Conservation (phyloP, 1,139 yeast species). For the Scheffersomyces titani region DNA sequence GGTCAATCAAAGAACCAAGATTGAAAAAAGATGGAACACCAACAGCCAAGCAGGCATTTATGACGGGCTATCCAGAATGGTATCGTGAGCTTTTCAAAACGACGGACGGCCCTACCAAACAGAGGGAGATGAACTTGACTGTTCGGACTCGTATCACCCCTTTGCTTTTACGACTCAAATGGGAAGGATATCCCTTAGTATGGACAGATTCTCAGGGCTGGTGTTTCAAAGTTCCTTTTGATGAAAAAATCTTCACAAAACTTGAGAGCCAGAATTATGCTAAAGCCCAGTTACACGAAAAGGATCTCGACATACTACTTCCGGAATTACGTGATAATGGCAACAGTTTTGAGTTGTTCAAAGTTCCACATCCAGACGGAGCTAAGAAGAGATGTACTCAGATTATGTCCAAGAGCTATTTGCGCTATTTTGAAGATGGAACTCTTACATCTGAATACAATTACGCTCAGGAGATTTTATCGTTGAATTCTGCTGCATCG, state of each 20-base stretch:
- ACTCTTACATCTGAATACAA: constrained; percentile 69
- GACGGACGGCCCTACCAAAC: constrained; percentile 24
- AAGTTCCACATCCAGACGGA: constrained; percentile 92
- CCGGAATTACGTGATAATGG: constrained; percentile 27
- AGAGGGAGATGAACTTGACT: constrained; percentile 54
- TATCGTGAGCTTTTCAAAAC: constrained; percentile 70
- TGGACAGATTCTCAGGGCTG: constrained; percentile 87
- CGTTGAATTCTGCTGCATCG: constrained; percentile 75
- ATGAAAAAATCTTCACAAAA: constrained; percentile 33
- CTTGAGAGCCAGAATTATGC: constrained; percentile 57
- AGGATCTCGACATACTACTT: constrained; percentile 19
- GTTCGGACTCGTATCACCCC: constrained; percentile 79
- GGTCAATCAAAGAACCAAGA: constrained; percentile 68
- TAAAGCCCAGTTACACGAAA: constrained; percentile 16
- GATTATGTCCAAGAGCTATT: constrained; percentile 77
- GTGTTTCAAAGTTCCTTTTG: constrained; percentile 70
- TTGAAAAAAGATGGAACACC: constrained; percentile 75
- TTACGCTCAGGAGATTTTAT: constrained; percentile 75
- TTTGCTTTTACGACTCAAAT: constrained; percentile 68
- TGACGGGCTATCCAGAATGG: constrained; percentile 96
- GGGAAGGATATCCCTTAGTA: constrained; percentile 82
- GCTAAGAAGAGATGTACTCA: constrained; percentile 71
- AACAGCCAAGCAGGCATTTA: constrained; percentile 69
- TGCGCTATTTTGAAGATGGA: constrained; percentile 73
- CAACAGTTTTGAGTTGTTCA: constrained; percentile 46